Percentiles rank a stretch among this genome's conserved stretches.
phyloP scores from a whole-genome alignment of 805 yeast species.

The Komagataella phaffii region DNA sequence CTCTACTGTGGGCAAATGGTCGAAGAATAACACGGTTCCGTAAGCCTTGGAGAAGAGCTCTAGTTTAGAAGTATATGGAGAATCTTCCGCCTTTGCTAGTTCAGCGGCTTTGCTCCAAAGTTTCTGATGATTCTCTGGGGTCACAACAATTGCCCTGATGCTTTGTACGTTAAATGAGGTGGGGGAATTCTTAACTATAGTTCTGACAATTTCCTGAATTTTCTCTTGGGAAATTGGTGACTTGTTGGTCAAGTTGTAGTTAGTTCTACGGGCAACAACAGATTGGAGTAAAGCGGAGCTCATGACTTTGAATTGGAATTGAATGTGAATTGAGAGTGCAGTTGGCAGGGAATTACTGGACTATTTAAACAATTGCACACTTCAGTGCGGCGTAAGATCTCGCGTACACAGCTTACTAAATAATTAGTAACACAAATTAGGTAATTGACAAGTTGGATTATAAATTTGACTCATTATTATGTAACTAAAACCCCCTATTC shows the following conservation, averaged over 20 bases:
- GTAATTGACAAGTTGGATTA: not conserved
- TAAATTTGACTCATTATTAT: not conserved
- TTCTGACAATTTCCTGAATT: conserved; percentile 26
- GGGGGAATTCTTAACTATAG: conserved; percentile 33
- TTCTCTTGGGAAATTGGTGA: conserved; percentile 23
- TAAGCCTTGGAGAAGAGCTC: conserved; percentile 22
- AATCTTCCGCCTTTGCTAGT: conserved; percentile 21
- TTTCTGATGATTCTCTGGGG: conserved; percentile 29
- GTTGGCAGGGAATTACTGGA: not conserved
- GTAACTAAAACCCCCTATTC: not conserved
- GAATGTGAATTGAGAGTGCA: not conserved
- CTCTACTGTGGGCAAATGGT: conserved; percentile 25
- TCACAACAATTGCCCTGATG: conserved; percentile 31
- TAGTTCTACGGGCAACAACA: conserved; percentile 29
- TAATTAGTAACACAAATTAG: not conserved
- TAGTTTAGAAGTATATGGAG: conserved; percentile 17
- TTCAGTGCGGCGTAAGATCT: not conserved
- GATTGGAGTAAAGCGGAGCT: conserved; percentile 15
- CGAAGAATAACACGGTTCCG: conserved; percentile 31
- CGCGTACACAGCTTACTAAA: not conserved
- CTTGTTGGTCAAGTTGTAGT: conserved; percentile 29
- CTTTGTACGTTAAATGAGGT: conserved; percentile 39
- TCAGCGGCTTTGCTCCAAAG: conserved; percentile 30
- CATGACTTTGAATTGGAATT: not conserved
- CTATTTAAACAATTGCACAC: not conserved